A percentile compares a stretch with the other conserved stretches of the same genome.
phyloP scores from a whole-genome alignment of 2,329 filamentous ascomycete species.

The Trichoderma breve region DNA sequence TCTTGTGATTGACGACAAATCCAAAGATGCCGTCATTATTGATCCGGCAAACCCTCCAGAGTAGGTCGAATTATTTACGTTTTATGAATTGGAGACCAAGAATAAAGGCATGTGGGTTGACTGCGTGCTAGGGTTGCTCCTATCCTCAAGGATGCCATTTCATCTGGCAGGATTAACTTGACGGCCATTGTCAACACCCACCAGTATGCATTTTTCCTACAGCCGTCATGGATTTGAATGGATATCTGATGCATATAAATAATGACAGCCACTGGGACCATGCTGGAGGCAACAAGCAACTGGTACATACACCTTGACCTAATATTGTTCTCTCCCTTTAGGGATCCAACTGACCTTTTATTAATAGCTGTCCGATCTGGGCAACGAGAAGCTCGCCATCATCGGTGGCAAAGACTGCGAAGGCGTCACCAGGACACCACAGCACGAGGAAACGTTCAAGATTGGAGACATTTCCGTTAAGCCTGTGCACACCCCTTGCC shows the following conservation, averaged over 20 bases:
- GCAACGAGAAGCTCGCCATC: conserved; percentile 65
- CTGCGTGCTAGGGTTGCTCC: conserved; percentile 51
- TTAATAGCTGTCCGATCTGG: conserved; percentile 41
- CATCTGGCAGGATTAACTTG: conserved; percentile 72
- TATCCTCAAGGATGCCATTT: conserved; percentile 69
- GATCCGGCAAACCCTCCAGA: conserved; percentile 78
- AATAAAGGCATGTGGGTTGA: conserved; percentile 6
- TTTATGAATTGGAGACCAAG: not conserved
- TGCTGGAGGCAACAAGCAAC: conserved; percentile 82
- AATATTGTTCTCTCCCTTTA: not conserved
- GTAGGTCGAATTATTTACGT: conserved; percentile 41
- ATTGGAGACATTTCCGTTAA: conserved; percentile 81
- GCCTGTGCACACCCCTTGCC: conserved; percentile 92
- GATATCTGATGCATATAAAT: not conserved
- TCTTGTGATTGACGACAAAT: conserved; percentile 73
- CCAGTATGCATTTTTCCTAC: conserved; percentile 61
- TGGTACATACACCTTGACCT: conserved; percentile 49
- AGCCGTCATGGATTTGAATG: not conserved
- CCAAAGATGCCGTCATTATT: conserved; percentile 74
- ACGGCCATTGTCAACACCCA: conserved; percentile 94
- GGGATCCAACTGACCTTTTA: not conserved
- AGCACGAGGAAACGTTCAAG: conserved; percentile 73
- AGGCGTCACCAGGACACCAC: conserved; percentile 73
- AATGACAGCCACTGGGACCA: conserved; percentile 80
- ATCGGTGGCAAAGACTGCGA: conserved; percentile 87